Base-by-base conservation (phyloP, 495 filamentous ascomycete species). In the Trichoderma erinaceum region DNA sequence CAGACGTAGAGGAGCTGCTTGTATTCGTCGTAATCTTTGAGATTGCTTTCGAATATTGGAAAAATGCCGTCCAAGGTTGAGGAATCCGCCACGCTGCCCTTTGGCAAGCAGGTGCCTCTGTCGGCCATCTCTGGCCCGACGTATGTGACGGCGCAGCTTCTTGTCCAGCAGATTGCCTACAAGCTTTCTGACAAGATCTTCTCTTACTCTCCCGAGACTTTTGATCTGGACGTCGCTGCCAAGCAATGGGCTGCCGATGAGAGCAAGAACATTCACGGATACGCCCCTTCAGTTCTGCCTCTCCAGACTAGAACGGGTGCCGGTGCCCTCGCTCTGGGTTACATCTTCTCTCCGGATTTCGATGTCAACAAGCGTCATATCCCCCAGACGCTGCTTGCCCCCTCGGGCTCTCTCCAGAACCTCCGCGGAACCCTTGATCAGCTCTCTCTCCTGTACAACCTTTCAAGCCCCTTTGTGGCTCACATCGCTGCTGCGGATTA, bases 401-500 rank as follows among this genome's bases (percentile, higher is more conserved):
- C 92, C 0, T 91, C 92, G 0, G 86, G 92, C 35, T 92, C 89
- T 66, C 81, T 99, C 41, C 85, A 87, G 32, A 88, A 90, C 69
- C 87, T 99, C 73, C 91, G 91, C 27, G 77, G 89, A n/a, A 84
- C 92, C 18, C 79, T 99, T 46, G 92, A 98, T 77, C 93, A 97
- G 78, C 84, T 99, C 35, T 89, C 91, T 52, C 82, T 96, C 8
- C 86, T 97, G 32, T 97, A 97, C 74, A 87, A 88, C 29, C 87
- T 96, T 48, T 90, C 93, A 66, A 96, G 90, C 77, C 95, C 95
- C 13, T 90, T 98, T 65, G 92, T 93, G 41, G 91, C 92, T 21
- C 95, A 99, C 74, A 83, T 99, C 68, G 92, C 96, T n/a, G 96
- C 96, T 18, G 87, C 92, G 61, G 93, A 97, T 78, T 97, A 97